These are phyloP conservation scores for Neopestalotiopsis sp. DNA, from an alignment of 2,329 filamentous ascomycete species.

Conservation along the genomic window DNA sequence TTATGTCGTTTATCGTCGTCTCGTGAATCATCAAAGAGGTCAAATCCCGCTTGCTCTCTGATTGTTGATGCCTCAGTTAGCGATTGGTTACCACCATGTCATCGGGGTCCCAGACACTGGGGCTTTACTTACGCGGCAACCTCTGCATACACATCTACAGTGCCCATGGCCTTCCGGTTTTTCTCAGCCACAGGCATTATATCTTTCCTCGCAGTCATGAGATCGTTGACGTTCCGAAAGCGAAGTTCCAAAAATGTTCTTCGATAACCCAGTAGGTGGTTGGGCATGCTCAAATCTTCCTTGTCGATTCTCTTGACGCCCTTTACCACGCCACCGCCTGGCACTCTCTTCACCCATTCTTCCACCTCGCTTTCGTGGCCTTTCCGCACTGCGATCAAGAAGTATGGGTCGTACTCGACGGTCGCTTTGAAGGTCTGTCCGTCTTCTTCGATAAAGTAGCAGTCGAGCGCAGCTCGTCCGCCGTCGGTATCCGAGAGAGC, in stretches of 20 bases:
- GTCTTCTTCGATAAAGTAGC: conserved; percentile 94
- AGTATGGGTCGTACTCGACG: conserved; percentile 95
- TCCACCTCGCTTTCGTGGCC: conserved; percentile 92
- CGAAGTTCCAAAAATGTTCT: conserved; percentile 85
- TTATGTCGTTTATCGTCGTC: conserved; percentile 81
- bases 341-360: conserved; percentile 85
- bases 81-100: not conserved
- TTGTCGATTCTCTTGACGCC: conserved; percentile 79
- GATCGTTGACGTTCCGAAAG: conserved; percentile 86
- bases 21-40: conserved; percentile 91
- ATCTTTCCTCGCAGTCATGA: conserved; percentile 82
- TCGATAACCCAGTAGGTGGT: conserved; percentile 90
- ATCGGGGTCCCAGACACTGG: not conserved
- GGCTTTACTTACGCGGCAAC: conserved; percentile 74
- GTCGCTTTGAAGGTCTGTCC: conserved; percentile 93
- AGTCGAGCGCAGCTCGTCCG: conserved; percentile 89
- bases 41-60: conserved; percentile 60
- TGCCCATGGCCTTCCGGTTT: conserved; percentile 94
- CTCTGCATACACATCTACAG: conserved; percentile 98
- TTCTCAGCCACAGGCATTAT: conserved; percentile 92
- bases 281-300: conserved; percentile 93
- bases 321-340: conserved; percentile 83
- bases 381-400: conserved; percentile 87
- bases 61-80: conserved; percentile 23
- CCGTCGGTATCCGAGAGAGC: conserved; percentile 72